These are phyloP conservation scores for Coemansia umbellata DNA, from an alignment of 192 early-diverging fungal species.

Conservation along the genomic window DNA sequence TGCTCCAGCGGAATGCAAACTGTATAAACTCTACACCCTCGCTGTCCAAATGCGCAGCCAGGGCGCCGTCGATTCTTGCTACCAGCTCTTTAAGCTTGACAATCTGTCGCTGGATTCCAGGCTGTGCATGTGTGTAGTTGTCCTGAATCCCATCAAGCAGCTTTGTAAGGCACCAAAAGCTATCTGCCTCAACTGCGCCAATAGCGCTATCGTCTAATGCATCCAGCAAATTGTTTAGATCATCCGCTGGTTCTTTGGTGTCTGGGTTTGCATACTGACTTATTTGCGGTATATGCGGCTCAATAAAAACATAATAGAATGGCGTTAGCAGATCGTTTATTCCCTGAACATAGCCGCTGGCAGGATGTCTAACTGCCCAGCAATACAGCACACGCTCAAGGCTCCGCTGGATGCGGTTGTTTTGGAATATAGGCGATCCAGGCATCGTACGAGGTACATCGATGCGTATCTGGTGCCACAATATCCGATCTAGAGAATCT, in stretches of 20 bases:
- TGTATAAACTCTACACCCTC: slow-evolving; percentile 97
- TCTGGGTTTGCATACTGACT: background rate
- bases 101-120: slow-evolving; percentile 93
- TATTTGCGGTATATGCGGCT: slow-evolving; percentile 14
- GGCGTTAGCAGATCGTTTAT: slow-evolving; percentile 98
- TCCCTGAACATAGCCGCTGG: slow-evolving; percentile 98
- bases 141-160: slow-evolving; percentile 98
- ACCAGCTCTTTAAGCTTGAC: slow-evolving; percentile 85
- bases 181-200: slow-evolving; percentile 84
- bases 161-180: slow-evolving; percentile 95
- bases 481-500: slow-evolving; percentile 71
- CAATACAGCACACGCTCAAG: slow-evolving; percentile 91
- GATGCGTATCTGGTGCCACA: slow-evolving; percentile 97
- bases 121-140: slow-evolving; percentile 96
- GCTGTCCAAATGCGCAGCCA: slow-evolving; percentile 76
- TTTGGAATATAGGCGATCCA: slow-evolving; percentile 80
- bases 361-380: slow-evolving; percentile 97
- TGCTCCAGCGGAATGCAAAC: slow-evolving; percentile 99
- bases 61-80: slow-evolving; percentile 73
- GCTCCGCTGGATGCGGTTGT: slow-evolving; percentile 74
- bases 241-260: background rate
- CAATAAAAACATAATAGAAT: slow-evolving; percentile 90
- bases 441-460: slow-evolving; percentile 92
- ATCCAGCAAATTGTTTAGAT: background rate
- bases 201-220: slow-evolving; percentile 53